These are phyloP conservation scores for Mychonastes homosphaera DNA, from an alignment of 139 green algal genomes.

Conservation along the genomic window DNA sequence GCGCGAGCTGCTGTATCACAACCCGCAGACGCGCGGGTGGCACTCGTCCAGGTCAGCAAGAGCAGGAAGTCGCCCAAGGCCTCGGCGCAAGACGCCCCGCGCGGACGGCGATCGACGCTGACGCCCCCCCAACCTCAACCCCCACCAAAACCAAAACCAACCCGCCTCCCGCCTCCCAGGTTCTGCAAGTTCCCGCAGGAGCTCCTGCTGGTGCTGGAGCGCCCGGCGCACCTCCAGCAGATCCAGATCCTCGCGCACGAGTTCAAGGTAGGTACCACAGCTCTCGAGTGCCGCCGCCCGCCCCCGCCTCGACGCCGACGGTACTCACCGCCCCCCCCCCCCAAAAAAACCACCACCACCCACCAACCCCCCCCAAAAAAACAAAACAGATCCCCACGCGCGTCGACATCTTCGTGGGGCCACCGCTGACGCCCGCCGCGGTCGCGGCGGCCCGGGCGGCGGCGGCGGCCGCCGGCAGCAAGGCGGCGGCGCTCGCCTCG, in stretches of 20 bases:
- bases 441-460: constrained; percentile 19
- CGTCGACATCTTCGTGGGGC: constrained; percentile 69
- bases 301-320: no score
- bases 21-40: constrained; percentile 68
- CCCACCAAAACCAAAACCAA: neutral
- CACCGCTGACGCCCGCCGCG: no score
- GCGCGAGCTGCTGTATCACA: constrained; percentile 66
- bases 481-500: neutral
- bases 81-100: neutral
- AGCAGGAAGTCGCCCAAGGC: neutral
- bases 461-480: constrained; percentile 1
- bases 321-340: no score
- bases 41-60: constrained; percentile 54
- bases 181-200: constrained; percentile 78
- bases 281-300: neutral
- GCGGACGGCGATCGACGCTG: neutral
- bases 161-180: constrained; percentile 26
- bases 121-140: neutral
- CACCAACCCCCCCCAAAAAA: no score
- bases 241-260: constrained; percentile 89
- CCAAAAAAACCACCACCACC: no score
- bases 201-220: constrained; percentile 59
- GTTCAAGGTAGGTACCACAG: constrained; percentile 59
- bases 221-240: constrained; percentile 55
- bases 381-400: constrained; percentile 57